Conservation (phyloP, 1,284 basidiomycete genomes). For the Malassezia dermatis region DNA sequence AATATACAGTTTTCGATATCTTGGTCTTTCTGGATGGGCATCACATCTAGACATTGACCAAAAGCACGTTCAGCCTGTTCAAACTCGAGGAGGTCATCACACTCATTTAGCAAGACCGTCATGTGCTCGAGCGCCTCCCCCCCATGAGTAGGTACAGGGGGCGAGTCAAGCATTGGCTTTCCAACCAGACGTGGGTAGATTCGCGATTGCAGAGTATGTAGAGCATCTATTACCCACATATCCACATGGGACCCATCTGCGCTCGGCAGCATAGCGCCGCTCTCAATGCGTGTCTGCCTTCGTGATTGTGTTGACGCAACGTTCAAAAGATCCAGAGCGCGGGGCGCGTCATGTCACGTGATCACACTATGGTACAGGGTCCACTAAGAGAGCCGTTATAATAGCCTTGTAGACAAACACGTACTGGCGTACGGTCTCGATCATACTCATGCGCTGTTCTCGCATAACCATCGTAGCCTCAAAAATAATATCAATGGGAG, state of each 20-base stretch:
- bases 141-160: background rate
- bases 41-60: background rate
- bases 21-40: background rate
- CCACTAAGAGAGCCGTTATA: slow-evolving; percentile 21
- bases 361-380: slow-evolving; percentile 3
- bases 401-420: slow-evolving; percentile 42
- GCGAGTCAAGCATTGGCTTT: background rate
- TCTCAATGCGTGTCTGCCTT: background rate
- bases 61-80: slow-evolving; percentile 4
- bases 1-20: slow-evolving; percentile 2
- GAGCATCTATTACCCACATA: background rate
- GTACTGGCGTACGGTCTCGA: slow-evolving; percentile 43
- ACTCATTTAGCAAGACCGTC: slow-evolving; percentile 7
- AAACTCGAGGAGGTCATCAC: slow-evolving; percentile 11
- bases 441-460: slow-evolving; percentile 44
- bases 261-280: background rate
- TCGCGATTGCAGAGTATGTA: background rate
- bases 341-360: background rate
- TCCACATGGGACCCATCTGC: background rate
- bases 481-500: slow-evolving; percentile 10
- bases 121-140: slow-evolving; percentile 5
- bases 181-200: slow-evolving; percentile 4
- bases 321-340: background rate
- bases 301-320: background rate
- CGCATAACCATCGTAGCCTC: slow-evolving; percentile 18